Conservation (phyloP, 805 yeast genomes). For the Candida arabinofermentans region DNA sequence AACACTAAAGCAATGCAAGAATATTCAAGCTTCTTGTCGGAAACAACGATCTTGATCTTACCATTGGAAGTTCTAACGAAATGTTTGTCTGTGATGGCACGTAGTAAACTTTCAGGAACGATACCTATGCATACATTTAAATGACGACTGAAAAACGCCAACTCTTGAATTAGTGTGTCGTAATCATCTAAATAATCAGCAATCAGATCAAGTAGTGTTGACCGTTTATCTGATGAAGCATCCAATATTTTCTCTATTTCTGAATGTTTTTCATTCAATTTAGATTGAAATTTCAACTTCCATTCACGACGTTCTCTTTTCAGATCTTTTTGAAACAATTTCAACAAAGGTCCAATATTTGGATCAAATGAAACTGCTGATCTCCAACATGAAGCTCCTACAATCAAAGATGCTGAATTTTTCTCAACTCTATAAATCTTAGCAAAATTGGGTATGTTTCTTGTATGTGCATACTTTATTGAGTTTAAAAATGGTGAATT, state of each 20-base stretch:
- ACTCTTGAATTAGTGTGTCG: conserved; percentile 1
- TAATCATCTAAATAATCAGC: conserved; percentile 17
- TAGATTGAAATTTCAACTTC: conserved; percentile 9
- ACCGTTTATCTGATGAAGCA: background rate
- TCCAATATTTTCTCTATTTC: background rate
- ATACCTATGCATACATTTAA: conserved; percentile 9
- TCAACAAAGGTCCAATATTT: conserved; percentile 4
- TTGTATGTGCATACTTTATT: background rate
- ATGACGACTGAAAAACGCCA: conserved; percentile 6
- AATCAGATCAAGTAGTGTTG: conserved; percentile 7
- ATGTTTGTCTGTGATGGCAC: conserved; percentile 6
- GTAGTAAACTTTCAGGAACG: conserved; percentile 14
- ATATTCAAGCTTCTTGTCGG: conserved; percentile 15
- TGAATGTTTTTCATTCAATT: background rate
- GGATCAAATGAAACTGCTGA: conserved; percentile 8
- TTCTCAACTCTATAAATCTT: conserved; percentile 6
- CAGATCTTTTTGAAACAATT: conserved; percentile 1
- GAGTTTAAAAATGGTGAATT: conserved; percentile 1
- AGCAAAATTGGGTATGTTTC: background rate
- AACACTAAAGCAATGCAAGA: conserved; percentile 21
- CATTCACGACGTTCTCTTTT: conserved; percentile 12
- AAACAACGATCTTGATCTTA: conserved; percentile 8
- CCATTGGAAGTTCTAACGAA: conserved; percentile 8
- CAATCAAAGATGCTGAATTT: conserved; percentile 3
- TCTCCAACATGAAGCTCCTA: conserved; percentile 20